Conservation (phyloP, 2,329 filamentous ascomycete species). For the Nemania abortiva region DNA sequence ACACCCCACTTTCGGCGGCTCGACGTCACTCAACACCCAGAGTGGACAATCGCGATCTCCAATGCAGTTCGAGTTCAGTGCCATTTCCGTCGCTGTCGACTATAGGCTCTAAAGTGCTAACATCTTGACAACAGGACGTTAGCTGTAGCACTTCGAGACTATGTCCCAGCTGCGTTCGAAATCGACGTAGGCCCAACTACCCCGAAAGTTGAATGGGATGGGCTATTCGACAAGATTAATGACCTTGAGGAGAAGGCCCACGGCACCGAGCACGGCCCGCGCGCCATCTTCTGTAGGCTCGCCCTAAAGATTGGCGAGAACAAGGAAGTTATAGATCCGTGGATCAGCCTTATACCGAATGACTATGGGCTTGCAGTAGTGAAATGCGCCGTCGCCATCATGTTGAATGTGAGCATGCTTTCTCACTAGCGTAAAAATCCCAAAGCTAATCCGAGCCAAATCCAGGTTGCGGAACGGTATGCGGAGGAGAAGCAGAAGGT, state of each 20-base stretch:
- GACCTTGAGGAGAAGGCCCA: constrained; percentile 12
- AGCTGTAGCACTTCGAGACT: constrained; percentile 8
- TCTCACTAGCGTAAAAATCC: neutral
- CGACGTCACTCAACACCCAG: neutral
- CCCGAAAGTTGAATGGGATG: constrained; percentile 7
- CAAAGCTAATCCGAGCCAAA: neutral
- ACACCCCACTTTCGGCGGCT: constrained; percentile 12
- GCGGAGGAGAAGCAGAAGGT: neutral
- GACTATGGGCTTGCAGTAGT: constrained; percentile 14
- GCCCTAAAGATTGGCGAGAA: constrained; percentile 11
- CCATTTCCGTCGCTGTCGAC: neutral
- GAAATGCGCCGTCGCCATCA: constrained; percentile 18
- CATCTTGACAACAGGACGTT: constrained; percentile 3
- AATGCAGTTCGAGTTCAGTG: constrained; percentile 13
- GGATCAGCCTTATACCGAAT: constrained; percentile 9
- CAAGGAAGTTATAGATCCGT: constrained; percentile 15
- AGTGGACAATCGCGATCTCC: neutral
- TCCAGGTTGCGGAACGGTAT: neutral
- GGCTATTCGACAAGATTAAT: constrained; percentile 12
- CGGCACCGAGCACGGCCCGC: constrained; percentile 6
- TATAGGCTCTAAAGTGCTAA: neutral
- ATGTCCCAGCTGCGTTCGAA: constrained; percentile 4
- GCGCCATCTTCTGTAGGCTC: constrained; percentile 6
- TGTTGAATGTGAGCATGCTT: neutral
- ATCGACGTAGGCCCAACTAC: constrained; percentile 8